Conservation (phyloP, 2,329 filamentous ascomycete species). For the Hypoxylon sp. region DNA sequence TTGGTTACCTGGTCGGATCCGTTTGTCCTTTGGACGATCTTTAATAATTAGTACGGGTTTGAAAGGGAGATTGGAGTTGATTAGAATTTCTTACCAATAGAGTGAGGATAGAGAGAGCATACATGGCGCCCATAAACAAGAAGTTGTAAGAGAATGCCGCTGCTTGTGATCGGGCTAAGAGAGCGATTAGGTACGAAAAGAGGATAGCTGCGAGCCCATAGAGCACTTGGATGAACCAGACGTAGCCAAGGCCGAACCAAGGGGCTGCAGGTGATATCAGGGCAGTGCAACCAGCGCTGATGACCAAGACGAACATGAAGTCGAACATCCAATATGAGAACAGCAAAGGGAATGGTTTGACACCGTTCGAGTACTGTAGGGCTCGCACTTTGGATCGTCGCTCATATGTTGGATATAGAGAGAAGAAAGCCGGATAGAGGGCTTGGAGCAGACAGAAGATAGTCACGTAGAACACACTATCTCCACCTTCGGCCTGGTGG, state of each 20-base stretch:
- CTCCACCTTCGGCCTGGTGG: conserved; percentile 42
- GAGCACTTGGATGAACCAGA: conserved; percentile 74
- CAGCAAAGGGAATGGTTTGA: conserved; percentile 74
- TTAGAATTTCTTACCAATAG: conserved; percentile 44
- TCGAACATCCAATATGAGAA: conserved; percentile 75
- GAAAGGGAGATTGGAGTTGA: neutral
- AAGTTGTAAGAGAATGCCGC: conserved; percentile 72
- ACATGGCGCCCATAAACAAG: conserved; percentile 48
- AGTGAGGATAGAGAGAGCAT: conserved; percentile 48
- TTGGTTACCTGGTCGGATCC: conserved; percentile 62
- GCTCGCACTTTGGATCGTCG: conserved; percentile 72
- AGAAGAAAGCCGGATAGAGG: conserved; percentile 76
- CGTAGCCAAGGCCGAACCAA: conserved; percentile 72
- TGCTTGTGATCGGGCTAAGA: conserved; percentile 73
- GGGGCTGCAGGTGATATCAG: conserved; percentile 67
- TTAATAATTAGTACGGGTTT: conserved; percentile 1
- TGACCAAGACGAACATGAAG: conserved; percentile 68
- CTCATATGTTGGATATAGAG: conserved; percentile 75
- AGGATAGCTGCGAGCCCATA: conserved; percentile 74
- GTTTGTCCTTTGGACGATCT: conserved; percentile 43
- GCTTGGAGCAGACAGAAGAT: conserved; percentile 62
- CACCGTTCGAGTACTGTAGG: conserved; percentile 78
- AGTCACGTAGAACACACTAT: conserved; percentile 45
- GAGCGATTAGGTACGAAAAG: conserved; percentile 73
- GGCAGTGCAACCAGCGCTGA: conserved; percentile 61